A percentile compares a stretch with the other conserved stretches of the same genome.
Conservation (phyloP, 169 alveolate genomes). For the Plasmodium berghei region DNA sequence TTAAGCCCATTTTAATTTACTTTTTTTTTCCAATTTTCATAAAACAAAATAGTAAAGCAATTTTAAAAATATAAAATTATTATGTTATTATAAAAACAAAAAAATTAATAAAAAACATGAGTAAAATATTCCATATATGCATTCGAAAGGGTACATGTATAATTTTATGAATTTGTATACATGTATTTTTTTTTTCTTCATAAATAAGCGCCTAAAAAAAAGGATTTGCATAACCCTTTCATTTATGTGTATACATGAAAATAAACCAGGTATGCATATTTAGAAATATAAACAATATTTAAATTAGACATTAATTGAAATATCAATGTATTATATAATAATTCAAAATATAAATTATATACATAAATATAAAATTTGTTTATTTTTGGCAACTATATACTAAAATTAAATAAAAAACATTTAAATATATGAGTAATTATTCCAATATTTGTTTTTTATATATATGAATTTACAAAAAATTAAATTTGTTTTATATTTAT, state of each 20-base stretch:
- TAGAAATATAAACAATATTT: not conserved
- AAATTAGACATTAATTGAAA: not conserved
- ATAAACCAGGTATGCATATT: not conserved
- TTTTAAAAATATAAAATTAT: too few species aligned
- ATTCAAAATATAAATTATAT: not conserved
- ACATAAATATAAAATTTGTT: not conserved
- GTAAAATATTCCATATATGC: not conserved
- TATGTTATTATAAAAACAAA: not conserved
- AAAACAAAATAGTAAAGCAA: too few species aligned
- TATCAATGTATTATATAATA: too few species aligned
- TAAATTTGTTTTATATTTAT: not conserved
- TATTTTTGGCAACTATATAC: not conserved
- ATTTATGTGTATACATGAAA: too few species aligned
- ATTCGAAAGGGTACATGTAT: not conserved
- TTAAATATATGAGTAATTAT: not conserved
- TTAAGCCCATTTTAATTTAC: too few species aligned
- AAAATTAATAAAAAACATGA: not conserved
- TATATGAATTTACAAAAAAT: slow-evolving; percentile 1
- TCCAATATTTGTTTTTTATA: not conserved
- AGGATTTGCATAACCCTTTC: too few species aligned
- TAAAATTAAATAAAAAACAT: not conserved
- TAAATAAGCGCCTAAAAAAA: not conserved
- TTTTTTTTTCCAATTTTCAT: too few species aligned
- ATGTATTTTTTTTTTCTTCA: too few species aligned
- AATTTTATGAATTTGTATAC: not conserved